Evolutionary conservation across 805 yeast genomes (phyloP).

Genomic region (Kazachstania taianensis): DNA sequence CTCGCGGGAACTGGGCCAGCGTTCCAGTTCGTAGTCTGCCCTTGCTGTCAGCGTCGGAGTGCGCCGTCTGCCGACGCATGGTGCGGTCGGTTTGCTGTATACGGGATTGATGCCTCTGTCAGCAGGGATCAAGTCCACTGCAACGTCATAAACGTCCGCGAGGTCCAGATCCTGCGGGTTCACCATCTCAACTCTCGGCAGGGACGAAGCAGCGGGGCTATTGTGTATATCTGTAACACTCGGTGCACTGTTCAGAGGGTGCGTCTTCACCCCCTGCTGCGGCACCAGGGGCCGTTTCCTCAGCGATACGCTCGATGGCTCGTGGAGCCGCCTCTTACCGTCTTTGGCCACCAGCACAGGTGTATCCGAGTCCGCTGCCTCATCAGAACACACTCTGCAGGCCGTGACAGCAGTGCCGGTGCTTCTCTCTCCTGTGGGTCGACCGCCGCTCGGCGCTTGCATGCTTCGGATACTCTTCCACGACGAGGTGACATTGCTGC

Average conservation of each 20-base stretch:
- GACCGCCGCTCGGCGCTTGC: too few relatives aligned
- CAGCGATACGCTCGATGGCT: too few relatives aligned
- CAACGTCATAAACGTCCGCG: constrained; percentile 5
- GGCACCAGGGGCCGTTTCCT: too few relatives aligned
- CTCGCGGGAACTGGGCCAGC: constrained; percentile 22
- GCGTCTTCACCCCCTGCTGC: too few relatives aligned
- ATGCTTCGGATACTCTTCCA: too few relatives aligned
- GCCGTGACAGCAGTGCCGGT: too few relatives aligned
- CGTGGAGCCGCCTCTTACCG: too few relatives aligned
- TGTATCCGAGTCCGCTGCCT: too few relatives aligned
- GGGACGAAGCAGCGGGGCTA: neutral
- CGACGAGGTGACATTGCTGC: too few relatives aligned
- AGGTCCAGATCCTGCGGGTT: constrained; percentile 22
- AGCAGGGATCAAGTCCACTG: neutral
- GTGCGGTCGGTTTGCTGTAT: constrained; percentile 8
- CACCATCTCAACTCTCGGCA: constrained; percentile 11
- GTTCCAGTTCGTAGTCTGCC: constrained; percentile 17
- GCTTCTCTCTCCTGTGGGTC: too few relatives aligned
- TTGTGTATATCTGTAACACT: neutral
- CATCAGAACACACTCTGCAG: too few relatives aligned
- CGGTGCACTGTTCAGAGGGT: neutral
- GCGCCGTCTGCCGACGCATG: neutral
- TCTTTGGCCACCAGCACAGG: too few relatives aligned
- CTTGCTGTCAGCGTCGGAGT: neutral
- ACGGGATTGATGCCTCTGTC: neutral